phyloP scores from a whole-genome alignment of 2,329 filamentous ascomycete genomes.

The Fusarium sp. region DNA sequence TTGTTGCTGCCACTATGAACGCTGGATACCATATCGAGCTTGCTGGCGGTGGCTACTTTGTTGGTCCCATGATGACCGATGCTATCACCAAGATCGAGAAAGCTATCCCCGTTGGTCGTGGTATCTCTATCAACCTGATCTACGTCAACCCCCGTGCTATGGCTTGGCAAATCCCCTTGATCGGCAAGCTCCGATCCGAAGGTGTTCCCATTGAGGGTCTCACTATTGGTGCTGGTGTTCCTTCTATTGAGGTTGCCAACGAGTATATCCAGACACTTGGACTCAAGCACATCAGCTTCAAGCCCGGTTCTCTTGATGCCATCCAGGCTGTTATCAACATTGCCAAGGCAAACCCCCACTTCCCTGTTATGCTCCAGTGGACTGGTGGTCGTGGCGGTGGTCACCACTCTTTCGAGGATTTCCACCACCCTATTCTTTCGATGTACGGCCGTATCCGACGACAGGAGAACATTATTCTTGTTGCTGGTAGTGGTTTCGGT shows the following conservation, averaged over 20 bases:
- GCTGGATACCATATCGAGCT: slow-evolving; percentile 95
- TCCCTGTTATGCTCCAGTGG: slow-evolving; percentile 95
- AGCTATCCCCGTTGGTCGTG: slow-evolving; percentile 84
- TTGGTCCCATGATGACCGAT: slow-evolving; percentile 83
- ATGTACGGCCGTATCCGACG: slow-evolving; percentile 93
- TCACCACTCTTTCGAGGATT: slow-evolving; percentile 95
- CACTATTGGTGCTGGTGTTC: slow-evolving; percentile 92
- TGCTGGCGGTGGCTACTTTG: slow-evolving; percentile 90
- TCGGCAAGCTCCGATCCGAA: slow-evolving; percentile 83
- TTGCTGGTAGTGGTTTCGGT: slow-evolving; percentile 93
- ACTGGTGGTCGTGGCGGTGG: slow-evolving; percentile 94
- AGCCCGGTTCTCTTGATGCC: slow-evolving; percentile 88
- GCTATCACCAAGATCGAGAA: slow-evolving; percentile 88
- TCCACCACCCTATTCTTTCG: slow-evolving; percentile 89
- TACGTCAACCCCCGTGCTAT: slow-evolving; percentile 92
- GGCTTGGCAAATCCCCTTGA: slow-evolving; percentile 90
- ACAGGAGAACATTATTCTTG: slow-evolving; percentile 86
- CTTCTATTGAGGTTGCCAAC: slow-evolving; percentile 91
- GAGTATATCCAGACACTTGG: slow-evolving; percentile 95
- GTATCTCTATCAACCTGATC: slow-evolving; percentile 91
- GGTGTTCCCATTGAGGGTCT: slow-evolving; percentile 93
- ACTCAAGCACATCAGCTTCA: slow-evolving; percentile 94
- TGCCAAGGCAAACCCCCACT: slow-evolving; percentile 91
- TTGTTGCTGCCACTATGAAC: slow-evolving; percentile 92
- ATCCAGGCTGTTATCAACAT: slow-evolving; percentile 94